Percentiles rank a stretch among this genome's conserved stretches.
These are phyloP conservation scores for Colletotrichum sp. DNA, from an alignment of 2,329 filamentous ascomycete species.

Conservation along the genomic window DNA sequence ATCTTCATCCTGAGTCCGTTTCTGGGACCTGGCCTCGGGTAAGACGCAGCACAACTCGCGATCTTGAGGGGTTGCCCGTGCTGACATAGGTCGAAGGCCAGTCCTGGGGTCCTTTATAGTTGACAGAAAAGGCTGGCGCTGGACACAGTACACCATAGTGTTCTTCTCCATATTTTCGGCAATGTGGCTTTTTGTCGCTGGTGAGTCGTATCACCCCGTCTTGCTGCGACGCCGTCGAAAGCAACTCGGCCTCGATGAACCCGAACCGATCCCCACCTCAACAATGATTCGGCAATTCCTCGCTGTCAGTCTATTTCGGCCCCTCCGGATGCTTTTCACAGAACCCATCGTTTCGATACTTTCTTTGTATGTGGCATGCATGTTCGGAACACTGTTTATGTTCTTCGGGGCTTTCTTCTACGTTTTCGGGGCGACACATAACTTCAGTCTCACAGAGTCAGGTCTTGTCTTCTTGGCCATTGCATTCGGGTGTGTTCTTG, in stretches of 20 bases:
- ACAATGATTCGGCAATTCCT: constrained; percentile 43
- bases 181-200: constrained; percentile 40
- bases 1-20: constrained; percentile 58
- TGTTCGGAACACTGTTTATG: constrained; percentile 56
- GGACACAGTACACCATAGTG: constrained; percentile 56
- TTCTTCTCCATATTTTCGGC: constrained; percentile 48
- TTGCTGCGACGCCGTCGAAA: constrained; percentile 26
- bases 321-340: constrained; percentile 57
- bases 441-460: background rate
- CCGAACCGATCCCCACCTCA: constrained; percentile 24
- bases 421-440: background rate
- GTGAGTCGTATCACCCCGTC: constrained; percentile 63
- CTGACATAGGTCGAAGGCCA: constrained; percentile 34
- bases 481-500: background rate
- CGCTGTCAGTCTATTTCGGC: constrained; percentile 53
- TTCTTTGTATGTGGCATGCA: constrained; percentile 53
- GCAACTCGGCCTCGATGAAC: background rate
- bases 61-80: constrained; percentile 15
- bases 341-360: constrained; percentile 68
- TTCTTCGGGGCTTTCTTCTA: constrained; percentile 45
- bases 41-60: constrained; percentile 22
- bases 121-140: constrained; percentile 52
- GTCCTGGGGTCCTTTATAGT: constrained; percentile 54
- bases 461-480: background rate
- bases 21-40: constrained; percentile 57